A percentile compares a stretch with the other conserved stretches of the same genome.
These are phyloP conservation scores for Acorus gramineus DNA, from an alignment of 106 monocot species.

Conservation along the genomic window DNA sequence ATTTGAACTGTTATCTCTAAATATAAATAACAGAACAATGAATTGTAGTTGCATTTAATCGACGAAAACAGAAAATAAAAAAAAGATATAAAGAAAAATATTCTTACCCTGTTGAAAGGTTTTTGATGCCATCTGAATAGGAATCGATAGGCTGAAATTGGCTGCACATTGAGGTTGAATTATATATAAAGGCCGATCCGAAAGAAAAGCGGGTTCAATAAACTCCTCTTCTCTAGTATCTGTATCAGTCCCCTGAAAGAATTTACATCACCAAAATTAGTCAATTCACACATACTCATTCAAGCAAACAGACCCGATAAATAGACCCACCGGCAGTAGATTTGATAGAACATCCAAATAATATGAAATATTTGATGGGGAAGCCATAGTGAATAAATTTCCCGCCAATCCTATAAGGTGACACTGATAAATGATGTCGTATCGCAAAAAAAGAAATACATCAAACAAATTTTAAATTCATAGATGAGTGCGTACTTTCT, in stretches of 20 bases:
- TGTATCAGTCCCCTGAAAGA: conserved; percentile 29
- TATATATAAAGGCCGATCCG: conserved; percentile 19
- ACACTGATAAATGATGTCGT: not conserved
- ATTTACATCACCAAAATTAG: not conserved
- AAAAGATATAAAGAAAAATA: too few species aligned
- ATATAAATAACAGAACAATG: too few species aligned
- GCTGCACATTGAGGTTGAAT: conserved; percentile 22
- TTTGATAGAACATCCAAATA: conserved; percentile 8
- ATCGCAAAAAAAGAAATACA: too few species aligned
- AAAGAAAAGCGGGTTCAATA: conserved; percentile 38
- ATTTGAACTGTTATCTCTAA: too few species aligned
- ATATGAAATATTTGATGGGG: not conserved
- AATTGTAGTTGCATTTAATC: too few species aligned
- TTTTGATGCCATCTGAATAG: not conserved
- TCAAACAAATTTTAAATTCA: too few species aligned
- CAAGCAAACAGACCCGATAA: not conserved
- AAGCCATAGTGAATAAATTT: conserved; percentile 18
- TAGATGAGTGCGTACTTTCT: conserved; percentile 14
- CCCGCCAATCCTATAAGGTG: conserved; percentile 12
- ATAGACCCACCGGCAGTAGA: conserved; percentile 4
- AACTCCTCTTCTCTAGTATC: not conserved
- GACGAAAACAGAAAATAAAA: too few species aligned
- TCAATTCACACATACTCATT: too few species aligned
- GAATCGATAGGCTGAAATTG: conserved; percentile 12
- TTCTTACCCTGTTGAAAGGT: conserved; percentile 17